These are phyloP conservation scores for Asterophora parasitica DNA, from an alignment of 768 basidiomycete species.

Conservation along the genomic window DNA sequence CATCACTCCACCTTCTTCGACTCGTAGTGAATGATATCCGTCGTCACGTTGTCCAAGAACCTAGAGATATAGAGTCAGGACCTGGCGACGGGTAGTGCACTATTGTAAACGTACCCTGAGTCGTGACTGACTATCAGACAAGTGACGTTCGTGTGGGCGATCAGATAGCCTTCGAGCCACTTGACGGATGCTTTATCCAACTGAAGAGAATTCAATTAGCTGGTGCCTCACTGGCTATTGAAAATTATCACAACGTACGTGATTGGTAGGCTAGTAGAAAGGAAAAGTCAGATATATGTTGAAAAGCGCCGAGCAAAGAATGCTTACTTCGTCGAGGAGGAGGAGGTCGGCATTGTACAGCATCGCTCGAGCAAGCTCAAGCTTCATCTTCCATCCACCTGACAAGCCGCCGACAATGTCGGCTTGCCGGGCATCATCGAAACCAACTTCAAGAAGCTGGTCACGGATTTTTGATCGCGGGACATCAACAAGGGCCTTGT, in stretches of 20 bases:
- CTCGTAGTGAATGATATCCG: constrained; percentile 98
- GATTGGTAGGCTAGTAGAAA: constrained; percentile 72
- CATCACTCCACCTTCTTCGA: constrained; percentile 63
- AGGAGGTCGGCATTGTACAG: constrained; percentile 88
- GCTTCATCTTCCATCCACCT: constrained; percentile 99
- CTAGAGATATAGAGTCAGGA: constrained; percentile 30
- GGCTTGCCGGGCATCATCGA: constrained; percentile 79
- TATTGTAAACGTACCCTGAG: constrained; percentile 62
- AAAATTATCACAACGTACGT: constrained; percentile 48
- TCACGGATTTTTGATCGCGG: constrained; percentile 69
- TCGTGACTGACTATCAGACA: constrained; percentile 96
- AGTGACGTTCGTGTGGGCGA: constrained; percentile 76
- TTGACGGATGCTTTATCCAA: constrained; percentile 79
- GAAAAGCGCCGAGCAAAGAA: neutral
- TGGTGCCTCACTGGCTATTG: neutral
- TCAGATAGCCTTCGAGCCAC: constrained; percentile 90
- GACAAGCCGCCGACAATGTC: constrained; percentile 87
- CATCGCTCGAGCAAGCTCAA: constrained; percentile 95
- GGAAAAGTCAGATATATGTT: constrained; percentile 4
- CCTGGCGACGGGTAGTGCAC: constrained; percentile 4
- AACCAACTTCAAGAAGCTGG: constrained; percentile 85
- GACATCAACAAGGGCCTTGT: constrained; percentile 60
- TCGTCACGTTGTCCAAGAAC: constrained; percentile 92
- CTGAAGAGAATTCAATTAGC: constrained; percentile 30
- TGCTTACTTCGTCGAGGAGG: constrained; percentile 73